phyloP scores from a whole-genome alignment of 176 grass and related monocot species.

The Lolium rigidum region DNA sequence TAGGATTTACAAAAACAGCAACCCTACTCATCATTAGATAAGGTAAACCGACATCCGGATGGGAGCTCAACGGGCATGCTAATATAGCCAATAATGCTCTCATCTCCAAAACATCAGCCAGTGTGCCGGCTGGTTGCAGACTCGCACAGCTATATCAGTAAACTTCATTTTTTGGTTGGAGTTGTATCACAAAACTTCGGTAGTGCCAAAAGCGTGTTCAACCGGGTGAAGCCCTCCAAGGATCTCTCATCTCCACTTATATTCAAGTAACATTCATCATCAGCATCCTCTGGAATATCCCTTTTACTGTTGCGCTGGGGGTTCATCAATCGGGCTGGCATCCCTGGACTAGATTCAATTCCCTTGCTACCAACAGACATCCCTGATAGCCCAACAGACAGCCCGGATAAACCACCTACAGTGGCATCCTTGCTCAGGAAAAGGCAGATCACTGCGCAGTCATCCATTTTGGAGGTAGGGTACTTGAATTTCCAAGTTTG shows the following conservation, averaged over 20 bases:
- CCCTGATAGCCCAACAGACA: slow-evolving; percentile 28
- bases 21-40: slow-evolving; percentile 42
- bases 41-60: slow-evolving; percentile 5
- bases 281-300: slow-evolving; percentile 36
- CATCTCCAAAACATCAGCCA: slow-evolving; percentile 29
- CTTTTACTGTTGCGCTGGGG: slow-evolving; percentile 23
- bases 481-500: slow-evolving; percentile 70
- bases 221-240: slow-evolving; percentile 53
- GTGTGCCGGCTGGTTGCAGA: slow-evolving; percentile 17
- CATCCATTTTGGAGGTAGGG: slow-evolving; percentile 75
- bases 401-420: slow-evolving; percentile 29
- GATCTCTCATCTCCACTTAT: slow-evolving; percentile 52
- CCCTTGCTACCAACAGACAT: slow-evolving; percentile 25
- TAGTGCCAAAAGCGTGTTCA: slow-evolving; percentile 60
- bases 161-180: slow-evolving; percentile 47
- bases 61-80: slow-evolving; percentile 10
- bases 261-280: slow-evolving; percentile 47
- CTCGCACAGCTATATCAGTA: not conserved
- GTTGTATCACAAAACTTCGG: slow-evolving; percentile 50
- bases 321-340: slow-evolving; percentile 15
- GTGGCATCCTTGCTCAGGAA: slow-evolving; percentile 49
- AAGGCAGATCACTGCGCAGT: slow-evolving; percentile 68
- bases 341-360: slow-evolving; percentile 34
- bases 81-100: slow-evolving; percentile 48
- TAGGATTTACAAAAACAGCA: slow-evolving; percentile 52